A percentile compares a stretch with the other conserved stretches of the same genome.
Conservation (phyloP, 805 yeast species). For the Kuraishia ogatae region DNA sequence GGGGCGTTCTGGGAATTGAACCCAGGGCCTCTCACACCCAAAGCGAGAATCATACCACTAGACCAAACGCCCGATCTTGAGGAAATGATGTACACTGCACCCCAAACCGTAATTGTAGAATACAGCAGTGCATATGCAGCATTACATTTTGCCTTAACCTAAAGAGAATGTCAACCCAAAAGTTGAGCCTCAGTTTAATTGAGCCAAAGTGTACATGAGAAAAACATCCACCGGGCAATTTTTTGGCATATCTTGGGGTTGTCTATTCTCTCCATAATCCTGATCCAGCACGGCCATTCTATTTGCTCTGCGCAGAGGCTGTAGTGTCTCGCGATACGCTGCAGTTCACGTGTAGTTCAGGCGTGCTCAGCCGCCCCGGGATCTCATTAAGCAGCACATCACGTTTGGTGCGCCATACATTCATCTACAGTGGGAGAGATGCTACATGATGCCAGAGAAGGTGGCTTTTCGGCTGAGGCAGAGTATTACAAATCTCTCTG, state of each 20-base stretch:
- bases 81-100: not conserved
- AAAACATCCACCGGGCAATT: too few species aligned
- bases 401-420: not conserved
- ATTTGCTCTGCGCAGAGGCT: not conserved
- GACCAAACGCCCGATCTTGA: constrained; percentile 24
- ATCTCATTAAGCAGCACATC: not conserved
- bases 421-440: not conserved
- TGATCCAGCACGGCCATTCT: too few species aligned
- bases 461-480: not conserved
- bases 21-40: constrained; percentile 52
- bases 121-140: not conserved
- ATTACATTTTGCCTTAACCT: too few species aligned
- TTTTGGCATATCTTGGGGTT: too few species aligned
- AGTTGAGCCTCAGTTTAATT: too few species aligned
- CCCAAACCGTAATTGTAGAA: not conserved
- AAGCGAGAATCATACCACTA: constrained; percentile 52
- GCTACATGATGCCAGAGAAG: not conserved
- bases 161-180: too few species aligned
- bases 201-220: too few species aligned
- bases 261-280: too few species aligned
- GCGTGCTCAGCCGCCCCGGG: not conserved
- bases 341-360: not conserved
- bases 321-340: not conserved
- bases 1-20: constrained; percentile 39
- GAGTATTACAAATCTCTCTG: not conserved